A percentile compares a stretch with the other conserved stretches of the same genome.
These are phyloP conservation scores for Nothophaeocryptopus gaeumannii DNA, from an alignment of 2,329 filamentous ascomycete species.

Conservation along the genomic window DNA sequence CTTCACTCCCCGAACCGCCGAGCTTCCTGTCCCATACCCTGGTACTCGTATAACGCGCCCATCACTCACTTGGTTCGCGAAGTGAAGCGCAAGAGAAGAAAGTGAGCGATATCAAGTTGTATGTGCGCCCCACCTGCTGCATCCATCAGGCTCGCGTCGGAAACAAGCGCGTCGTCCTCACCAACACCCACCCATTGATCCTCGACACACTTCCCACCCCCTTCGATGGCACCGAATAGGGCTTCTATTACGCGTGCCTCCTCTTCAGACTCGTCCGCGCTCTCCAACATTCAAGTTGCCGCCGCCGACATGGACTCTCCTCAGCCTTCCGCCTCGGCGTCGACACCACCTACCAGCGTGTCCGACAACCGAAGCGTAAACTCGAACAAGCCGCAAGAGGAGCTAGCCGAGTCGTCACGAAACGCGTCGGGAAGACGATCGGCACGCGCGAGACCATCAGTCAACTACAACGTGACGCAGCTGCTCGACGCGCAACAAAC, in stretches of 20 bases:
- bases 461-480: conserved; percentile 58
- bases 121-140: too few species aligned
- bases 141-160: too few species aligned
- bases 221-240: too few species aligned
- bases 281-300: conserved; percentile 42
- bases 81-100: too few species aligned
- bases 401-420: conserved; percentile 23
- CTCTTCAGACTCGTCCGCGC: conserved; percentile 42
- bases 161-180: too few species aligned
- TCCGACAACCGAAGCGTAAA: conserved; percentile 60
- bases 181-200: too few species aligned
- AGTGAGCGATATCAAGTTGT: too few species aligned
- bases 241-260: conserved; percentile 29
- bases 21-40: too few species aligned
- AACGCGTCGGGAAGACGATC: conserved; percentile 42
- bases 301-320: conserved; percentile 35
- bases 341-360: conserved; percentile 66
- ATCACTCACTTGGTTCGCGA: too few species aligned
- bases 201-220: background rate
- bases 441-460: conserved; percentile 54
- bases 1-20: too few species aligned
- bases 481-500: conserved; percentile 30
- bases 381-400: conserved; percentile 28
- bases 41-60: too few species aligned
- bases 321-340: conserved; percentile 54